phyloP scores from a whole-genome alignment of 306 rosid species.

The Astragalus membranaceus region DNA sequence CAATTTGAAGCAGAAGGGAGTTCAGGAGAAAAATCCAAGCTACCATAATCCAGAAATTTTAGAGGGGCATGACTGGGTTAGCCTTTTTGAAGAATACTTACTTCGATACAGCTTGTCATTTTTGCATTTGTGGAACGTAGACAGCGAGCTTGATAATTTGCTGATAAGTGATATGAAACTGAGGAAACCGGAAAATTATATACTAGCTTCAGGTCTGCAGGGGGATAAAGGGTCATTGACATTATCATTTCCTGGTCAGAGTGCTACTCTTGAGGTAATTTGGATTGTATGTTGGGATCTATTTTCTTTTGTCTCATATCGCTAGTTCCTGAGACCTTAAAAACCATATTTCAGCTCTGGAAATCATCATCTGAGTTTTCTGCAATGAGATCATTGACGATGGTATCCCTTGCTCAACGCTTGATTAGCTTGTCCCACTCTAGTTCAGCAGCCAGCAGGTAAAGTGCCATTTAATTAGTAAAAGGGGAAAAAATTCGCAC shows the following conservation, averaged over 20 bases:
- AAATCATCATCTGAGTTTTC: slow-evolving; percentile 84
- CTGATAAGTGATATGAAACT: slow-evolving; percentile 76
- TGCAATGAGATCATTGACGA: slow-evolving; percentile 84
- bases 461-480: slow-evolving; percentile 4
- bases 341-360: slow-evolving; percentile 85
- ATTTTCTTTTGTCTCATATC: slow-evolving; percentile 31
- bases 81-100: slow-evolving; percentile 65
- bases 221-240: slow-evolving; percentile 96
- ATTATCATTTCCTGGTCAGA: slow-evolving; percentile 70
- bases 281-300: slow-evolving; percentile 30
- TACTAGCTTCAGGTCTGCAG: slow-evolving; percentile 76
- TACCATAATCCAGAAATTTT: slow-evolving; percentile 35
- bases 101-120: slow-evolving; percentile 80
- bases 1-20: slow-evolving; percentile 48
- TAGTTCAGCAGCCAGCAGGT: slow-evolving; percentile 93
- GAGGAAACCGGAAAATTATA: slow-evolving; percentile 68
- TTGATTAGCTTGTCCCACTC: slow-evolving; percentile 79
- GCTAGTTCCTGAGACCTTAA: slow-evolving; percentile 40
- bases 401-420: slow-evolving; percentile 96
- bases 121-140: slow-evolving; percentile 81
- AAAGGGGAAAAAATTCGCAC: neutral
- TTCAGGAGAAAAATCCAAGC: no score
- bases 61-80: slow-evolving; percentile 50
- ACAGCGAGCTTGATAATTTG: slow-evolving; percentile 70
- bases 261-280: slow-evolving; percentile 75